Conservation (phyloP, 257 asterid genomes). For the Gynochthodes officinalis region DNA sequence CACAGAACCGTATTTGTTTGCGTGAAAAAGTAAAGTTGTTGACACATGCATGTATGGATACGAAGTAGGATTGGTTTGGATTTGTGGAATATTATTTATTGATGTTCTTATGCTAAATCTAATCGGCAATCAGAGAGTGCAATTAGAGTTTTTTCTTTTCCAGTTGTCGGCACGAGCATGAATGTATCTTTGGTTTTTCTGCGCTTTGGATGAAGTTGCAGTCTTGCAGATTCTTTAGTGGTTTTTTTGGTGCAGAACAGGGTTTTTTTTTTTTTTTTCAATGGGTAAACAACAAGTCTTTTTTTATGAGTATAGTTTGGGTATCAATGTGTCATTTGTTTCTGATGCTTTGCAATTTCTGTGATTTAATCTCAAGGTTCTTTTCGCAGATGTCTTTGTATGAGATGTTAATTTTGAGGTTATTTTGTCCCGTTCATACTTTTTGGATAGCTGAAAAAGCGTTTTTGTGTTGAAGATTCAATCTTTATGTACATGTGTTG, state of each 20-base stretch:
- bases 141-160: not conserved
- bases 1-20: slow-evolving; percentile 13
- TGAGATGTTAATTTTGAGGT: not conserved
- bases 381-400: not conserved
- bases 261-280: not conserved
- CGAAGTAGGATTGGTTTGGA: not conserved
- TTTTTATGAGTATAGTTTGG: not conserved
- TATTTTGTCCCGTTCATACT: too few species aligned
- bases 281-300: not conserved
- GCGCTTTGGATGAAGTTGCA: not conserved
- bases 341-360: too few species aligned
- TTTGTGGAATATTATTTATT: slow-evolving; percentile 3
- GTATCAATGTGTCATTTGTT: not conserved
- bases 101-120: not conserved
- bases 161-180: not conserved
- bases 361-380: slow-evolving; percentile 1
- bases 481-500: too few species aligned
- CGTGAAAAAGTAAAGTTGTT: not conserved
- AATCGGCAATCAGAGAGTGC: not conserved
- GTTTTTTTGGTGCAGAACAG: not conserved
- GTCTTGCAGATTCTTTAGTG: not conserved
- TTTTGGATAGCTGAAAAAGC: not conserved
- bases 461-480: not conserved
- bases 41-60: slow-evolving; percentile 8
- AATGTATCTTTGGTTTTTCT: not conserved